Conservation (phyloP, 345 rosid species). For the Populus euphratica region DNA sequence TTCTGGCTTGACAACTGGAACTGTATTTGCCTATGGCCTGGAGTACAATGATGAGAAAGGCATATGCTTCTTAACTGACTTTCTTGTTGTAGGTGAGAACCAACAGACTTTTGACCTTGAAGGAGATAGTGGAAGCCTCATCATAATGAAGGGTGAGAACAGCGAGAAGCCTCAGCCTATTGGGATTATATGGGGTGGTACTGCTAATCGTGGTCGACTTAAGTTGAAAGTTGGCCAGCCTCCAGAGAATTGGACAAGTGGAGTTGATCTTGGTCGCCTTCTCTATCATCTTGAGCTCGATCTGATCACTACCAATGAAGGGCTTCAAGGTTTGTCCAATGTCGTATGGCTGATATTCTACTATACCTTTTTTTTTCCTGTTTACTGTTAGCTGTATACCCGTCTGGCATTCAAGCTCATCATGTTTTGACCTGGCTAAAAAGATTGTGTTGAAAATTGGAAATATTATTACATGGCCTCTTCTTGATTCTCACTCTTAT, state of each 20-base stretch:
- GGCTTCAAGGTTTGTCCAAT: slow-evolving; percentile 58
- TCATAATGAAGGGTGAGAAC: slow-evolving; percentile 63
- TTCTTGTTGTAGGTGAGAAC: slow-evolving; percentile 94
- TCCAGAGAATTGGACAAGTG: slow-evolving; percentile 96
- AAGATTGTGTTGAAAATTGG: neutral
- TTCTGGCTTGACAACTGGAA: slow-evolving; percentile 93
- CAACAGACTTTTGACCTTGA: slow-evolving; percentile 95
- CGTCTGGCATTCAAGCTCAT: no score
- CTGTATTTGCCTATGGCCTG: slow-evolving; percentile 79
- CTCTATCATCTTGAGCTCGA: slow-evolving; percentile 91
- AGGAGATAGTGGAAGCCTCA: slow-evolving; percentile 97
- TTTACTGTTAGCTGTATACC: no score
- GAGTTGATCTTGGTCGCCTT: slow-evolving; percentile 95
- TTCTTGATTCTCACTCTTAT: neutral
- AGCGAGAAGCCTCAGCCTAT: slow-evolving; percentile 69
- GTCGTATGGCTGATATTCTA: neutral
- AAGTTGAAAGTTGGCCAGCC: slow-evolving; percentile 84
- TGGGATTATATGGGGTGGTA: slow-evolving; percentile 99
- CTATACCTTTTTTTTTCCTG: neutral
- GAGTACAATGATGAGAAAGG: slow-evolving; percentile 97
- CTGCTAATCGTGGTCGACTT: slow-evolving; percentile 87
- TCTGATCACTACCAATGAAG: slow-evolving; percentile 68
- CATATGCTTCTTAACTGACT: slow-evolving; percentile 93
- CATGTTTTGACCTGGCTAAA: neutral
- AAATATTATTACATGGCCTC: neutral